Conservation (phyloP, 352 stramenopile species). For the Thraustotheca clavata region DNA sequence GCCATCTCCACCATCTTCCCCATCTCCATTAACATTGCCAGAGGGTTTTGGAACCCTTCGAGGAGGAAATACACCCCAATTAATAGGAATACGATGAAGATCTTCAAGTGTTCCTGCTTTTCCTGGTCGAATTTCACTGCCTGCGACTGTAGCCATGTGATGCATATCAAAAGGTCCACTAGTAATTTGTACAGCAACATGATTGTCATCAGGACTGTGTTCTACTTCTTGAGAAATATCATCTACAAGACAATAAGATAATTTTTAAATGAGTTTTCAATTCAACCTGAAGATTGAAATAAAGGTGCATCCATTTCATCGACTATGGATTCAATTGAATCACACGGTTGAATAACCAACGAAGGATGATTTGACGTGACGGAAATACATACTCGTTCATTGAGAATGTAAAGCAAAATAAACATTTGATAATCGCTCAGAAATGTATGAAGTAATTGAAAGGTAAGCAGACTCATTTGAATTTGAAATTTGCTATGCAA, state of each 20-base stretch:
- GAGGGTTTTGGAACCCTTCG: conserved; percentile 40
- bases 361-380: conserved; percentile 65
- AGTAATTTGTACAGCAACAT: conserved; percentile 49
- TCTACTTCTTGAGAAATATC: conserved; percentile 46
- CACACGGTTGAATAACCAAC: conserved; percentile 53
- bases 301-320: conserved; percentile 22
- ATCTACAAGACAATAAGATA: conserved; percentile 24
- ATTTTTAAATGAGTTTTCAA: background rate
- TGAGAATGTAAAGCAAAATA: conserved; percentile 62
- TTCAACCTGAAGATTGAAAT: conserved; percentile 16
- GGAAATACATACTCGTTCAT: conserved; percentile 65
- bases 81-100: conserved; percentile 53
- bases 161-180: conserved; percentile 60
- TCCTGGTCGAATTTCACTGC: conserved; percentile 13
- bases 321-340: conserved; percentile 24
- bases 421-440: conserved; percentile 72
- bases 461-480: conserved; percentile 71
- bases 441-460: conserved; percentile 74
- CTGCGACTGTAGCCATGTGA: conserved; percentile 54
- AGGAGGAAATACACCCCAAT: conserved; percentile 59
- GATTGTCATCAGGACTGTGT: conserved; percentile 55
- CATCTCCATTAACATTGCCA: conserved; percentile 18
- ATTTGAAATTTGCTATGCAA: conserved; percentile 79
- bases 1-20: conserved; percentile 14
- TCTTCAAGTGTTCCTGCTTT: conserved; percentile 42